phyloP scores from a whole-genome alignment of 139 green algal genomes.

The Closterium sp. region DNA sequence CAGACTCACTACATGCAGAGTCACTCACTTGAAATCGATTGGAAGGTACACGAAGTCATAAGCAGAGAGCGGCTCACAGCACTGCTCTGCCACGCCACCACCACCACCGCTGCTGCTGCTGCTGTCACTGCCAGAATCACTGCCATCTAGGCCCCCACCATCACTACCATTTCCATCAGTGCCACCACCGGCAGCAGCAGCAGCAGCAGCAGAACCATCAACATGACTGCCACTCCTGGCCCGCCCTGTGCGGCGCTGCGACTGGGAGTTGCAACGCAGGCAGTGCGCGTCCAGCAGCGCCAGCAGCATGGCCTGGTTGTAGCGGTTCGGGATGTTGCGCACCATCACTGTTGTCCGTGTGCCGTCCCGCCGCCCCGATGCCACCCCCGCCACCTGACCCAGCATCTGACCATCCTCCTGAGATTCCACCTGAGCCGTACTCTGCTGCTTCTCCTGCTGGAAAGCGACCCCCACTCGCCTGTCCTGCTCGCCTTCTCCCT shows the following conservation, averaged over 20 bases:
- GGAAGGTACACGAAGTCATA: conserved; percentile 79
- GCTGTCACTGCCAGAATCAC: neutral
- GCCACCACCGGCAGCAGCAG: neutral
- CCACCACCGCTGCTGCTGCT: neutral
- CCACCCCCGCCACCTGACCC: neutral
- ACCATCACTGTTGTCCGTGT: conserved; percentile 95
- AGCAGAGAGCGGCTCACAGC: conserved; percentile 58
- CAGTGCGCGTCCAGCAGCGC: conserved; percentile 76
- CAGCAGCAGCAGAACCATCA: neutral
- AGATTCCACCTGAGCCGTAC: neutral
- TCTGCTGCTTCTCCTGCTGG: too few relatives aligned
- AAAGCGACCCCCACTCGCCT: too few relatives aligned
- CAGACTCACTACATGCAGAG: too few relatives aligned
- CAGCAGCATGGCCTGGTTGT: conserved; percentile 93
- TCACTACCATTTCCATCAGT: neutral
- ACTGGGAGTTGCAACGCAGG: conserved; percentile 18
- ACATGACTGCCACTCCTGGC: neutral
- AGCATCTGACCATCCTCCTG: neutral
- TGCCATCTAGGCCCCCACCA: too few relatives aligned
- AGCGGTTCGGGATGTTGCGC: conserved; percentile 98
- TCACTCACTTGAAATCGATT: conserved; percentile 70
- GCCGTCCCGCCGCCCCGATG: conserved; percentile 2
- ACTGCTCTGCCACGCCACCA: neutral
- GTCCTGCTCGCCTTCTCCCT: neutral
- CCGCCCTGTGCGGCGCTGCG: neutral